Percentiles rank a stretch among this genome's conserved stretches.
These are phyloP conservation scores for Solanum hybrid DNA, from an alignment of 305 asterid species.

Conservation along the genomic window DNA sequence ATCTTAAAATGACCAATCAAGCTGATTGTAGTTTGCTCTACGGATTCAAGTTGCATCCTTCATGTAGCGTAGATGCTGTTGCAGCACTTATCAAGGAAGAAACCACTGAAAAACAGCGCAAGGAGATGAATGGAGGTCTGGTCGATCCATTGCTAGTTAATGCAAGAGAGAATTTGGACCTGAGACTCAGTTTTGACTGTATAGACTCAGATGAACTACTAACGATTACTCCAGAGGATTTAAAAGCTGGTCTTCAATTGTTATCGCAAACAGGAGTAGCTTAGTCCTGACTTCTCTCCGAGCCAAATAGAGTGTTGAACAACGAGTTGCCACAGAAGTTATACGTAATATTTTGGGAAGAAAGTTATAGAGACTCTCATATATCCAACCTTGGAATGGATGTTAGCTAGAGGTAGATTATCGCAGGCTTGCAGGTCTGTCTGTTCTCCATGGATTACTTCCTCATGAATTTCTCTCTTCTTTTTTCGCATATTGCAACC, in stretches of 20 bases:
- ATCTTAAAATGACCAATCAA: constrained; percentile 55
- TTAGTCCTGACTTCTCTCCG: not conserved
- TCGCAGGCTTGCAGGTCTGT: not conserved
- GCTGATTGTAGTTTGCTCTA: constrained; percentile 36
- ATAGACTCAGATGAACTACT: constrained; percentile 45
- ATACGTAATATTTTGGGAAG: not conserved
- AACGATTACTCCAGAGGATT: constrained; percentile 43
- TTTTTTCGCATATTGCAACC: not conserved
- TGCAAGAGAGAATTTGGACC: constrained; percentile 67
- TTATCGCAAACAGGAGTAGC: constrained; percentile 12
- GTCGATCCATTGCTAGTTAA: constrained; percentile 64
- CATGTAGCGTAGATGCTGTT: constrained; percentile 41
- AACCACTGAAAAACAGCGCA: constrained; percentile 49
- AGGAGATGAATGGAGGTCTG: constrained; percentile 72
- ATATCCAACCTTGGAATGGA: not conserved
- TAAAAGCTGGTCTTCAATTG: constrained; percentile 47
- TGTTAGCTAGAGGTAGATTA: not conserved
- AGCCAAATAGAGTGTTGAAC: not conserved
- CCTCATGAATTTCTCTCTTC: not conserved
- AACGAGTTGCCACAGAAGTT: not conserved
- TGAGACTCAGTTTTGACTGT: constrained; percentile 54
- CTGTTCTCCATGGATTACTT: not conserved
- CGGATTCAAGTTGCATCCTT: constrained; percentile 53
- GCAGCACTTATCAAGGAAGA: constrained; percentile 36
- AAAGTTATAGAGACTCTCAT: not conserved